Base-by-base conservation (phyloP, 148 eudicot species). In the Rhododendron henanense region DNA sequence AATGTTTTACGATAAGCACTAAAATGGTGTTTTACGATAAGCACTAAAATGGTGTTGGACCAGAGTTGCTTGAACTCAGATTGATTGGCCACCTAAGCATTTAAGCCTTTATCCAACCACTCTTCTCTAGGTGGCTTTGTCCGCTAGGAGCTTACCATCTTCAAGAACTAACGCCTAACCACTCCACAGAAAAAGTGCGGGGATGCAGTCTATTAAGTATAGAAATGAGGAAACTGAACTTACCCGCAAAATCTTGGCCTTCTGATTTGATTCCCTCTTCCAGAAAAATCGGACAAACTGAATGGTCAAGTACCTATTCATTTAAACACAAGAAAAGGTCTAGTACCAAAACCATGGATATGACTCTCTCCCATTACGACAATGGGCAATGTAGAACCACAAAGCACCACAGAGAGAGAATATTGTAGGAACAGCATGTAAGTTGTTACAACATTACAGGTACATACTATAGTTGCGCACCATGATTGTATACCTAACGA, bases 181-280 rank as follows among this genome's bases (percentile, higher is more conserved):
- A 45, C 31, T 47, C n/a, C 57, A 61, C 35, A 44, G 8, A 23
- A 16, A 45, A 28, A 89, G 67, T 90, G 76, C 4, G 88, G 93
- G 85, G 88, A 90, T 90, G 90, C 57, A 92, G 90, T 89, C 90
- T 90, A 92, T 91, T 81, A 65, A 84, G 14, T 37, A 31, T 3
- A 53, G 45, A 81, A 23, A 59, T 14, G 53, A 67, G 75, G 59
- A 81, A 65, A 87, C n/a, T 21, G 31, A 53, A 86, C 35, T 90
- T 93, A 97, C 99, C 98, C 99, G 91, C 83, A 97, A 90, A 86
- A 97, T 97, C 89, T 97, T 97, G 67, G 99, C 99, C 94, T 97
- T 97, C 90, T 97, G 99, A 79, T 95, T 97, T 50, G 99, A 93
- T 90, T 97, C 99, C 88, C 99, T 93, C 91, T 97, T 97, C 99